Conservation (phyloP, 2,329 filamentous ascomycete genomes). For the Verruconis gallopava region DNA sequence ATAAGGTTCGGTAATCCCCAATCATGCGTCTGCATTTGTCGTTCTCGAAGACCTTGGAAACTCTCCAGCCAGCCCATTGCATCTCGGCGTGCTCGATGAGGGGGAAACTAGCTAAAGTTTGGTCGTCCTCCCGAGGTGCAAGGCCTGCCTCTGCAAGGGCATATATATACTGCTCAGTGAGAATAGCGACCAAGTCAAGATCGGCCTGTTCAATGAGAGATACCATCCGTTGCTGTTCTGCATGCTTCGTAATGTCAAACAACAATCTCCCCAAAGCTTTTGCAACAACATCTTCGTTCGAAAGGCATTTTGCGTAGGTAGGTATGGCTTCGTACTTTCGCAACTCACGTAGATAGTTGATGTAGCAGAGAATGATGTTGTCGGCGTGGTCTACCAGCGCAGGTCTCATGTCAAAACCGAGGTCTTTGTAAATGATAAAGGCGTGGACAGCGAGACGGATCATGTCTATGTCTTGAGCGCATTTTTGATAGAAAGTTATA, state of each 20-base stretch:
- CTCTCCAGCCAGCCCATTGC: conserved; percentile 44
- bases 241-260: conserved; percentile 53
- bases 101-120: conserved; percentile 21
- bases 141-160: conserved; percentile 11
- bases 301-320: conserved; percentile 73
- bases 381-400: conserved; percentile 40
- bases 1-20: conserved; percentile 19
- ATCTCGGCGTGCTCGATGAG: conserved; percentile 41
- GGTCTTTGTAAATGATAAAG: conserved; percentile 51
- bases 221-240: conserved; percentile 55
- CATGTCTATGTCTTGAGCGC: conserved; percentile 29
- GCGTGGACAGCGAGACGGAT: conserved; percentile 39
- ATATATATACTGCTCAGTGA: conserved; percentile 51
- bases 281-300: conserved; percentile 45
- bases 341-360: conserved; percentile 61
- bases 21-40: conserved; percentile 23
- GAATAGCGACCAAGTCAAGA: conserved; percentile 59
- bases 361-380: conserved; percentile 69
- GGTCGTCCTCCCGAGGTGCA: conserved; percentile 13
- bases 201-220: conserved; percentile 61
- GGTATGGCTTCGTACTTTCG: conserved; percentile 69
- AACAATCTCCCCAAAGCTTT: conserved; percentile 64
- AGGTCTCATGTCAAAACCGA: conserved; percentile 27
- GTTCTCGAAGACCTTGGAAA: conserved; percentile 46
- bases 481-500: conserved; percentile 13